These are phyloP conservation scores for Camelina hispida DNA, from an alignment of 345 rosid genomes.

Conservation along the genomic window DNA sequence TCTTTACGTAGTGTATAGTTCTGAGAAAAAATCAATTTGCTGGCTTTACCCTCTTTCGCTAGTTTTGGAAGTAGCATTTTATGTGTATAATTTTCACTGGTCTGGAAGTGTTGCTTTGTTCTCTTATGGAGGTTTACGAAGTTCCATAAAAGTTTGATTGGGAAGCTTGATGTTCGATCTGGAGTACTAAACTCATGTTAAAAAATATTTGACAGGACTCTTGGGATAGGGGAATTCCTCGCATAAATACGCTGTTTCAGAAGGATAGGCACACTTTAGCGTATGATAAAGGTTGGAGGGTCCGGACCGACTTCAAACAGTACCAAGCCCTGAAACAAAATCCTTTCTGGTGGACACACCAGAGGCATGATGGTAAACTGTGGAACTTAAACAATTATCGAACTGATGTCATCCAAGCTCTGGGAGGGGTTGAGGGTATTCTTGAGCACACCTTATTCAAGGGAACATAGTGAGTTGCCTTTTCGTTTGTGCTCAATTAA, in stretches of 20 bases:
- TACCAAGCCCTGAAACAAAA: conserved; percentile 98
- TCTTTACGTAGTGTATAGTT: no score
- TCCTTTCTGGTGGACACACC: conserved; percentile 99
- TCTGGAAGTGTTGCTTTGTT: no score
- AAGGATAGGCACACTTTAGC: conserved; percentile 96
- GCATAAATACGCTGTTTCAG: conserved; percentile 96
- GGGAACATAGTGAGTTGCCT: conserved; percentile 88
- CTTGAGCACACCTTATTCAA: conserved; percentile 97
- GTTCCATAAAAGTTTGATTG: no score
- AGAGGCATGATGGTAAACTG: conserved; percentile 97
- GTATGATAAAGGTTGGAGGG: conserved; percentile 99
- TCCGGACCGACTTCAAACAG: conserved; percentile 98
- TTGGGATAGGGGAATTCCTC: conserved; percentile 99
- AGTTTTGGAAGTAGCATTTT: no score
- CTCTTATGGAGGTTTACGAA: no score
- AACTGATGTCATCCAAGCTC: conserved; percentile 99
- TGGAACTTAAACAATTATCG: conserved; percentile 99
- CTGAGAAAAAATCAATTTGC: no score
- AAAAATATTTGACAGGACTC: conserved; percentile 68
- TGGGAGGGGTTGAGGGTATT: conserved; percentile 99
- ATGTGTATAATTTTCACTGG: no score
- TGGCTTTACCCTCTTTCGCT: no score
- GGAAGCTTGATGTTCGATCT: no score
- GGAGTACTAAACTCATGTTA: conserved; percentile 12
- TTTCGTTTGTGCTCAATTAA: conserved; percentile 2